Evolutionary conservation across 257 asterid genomes (phyloP).

Genomic region (Plantago ovata): DNA sequence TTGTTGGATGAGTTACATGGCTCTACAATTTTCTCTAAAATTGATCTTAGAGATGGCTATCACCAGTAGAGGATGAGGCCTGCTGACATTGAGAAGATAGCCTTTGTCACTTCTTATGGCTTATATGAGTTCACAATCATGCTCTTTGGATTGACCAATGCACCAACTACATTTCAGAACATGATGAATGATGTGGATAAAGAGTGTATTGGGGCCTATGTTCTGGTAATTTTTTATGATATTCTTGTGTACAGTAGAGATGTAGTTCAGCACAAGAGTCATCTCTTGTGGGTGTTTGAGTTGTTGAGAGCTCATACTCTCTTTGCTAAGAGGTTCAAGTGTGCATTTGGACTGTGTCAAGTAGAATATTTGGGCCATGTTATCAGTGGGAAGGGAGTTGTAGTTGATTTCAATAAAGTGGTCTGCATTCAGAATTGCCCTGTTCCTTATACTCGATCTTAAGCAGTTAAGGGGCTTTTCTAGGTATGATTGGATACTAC

Average conservation of each 20-base stretch:
- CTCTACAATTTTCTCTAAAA: neutral
- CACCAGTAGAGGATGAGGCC: no score
- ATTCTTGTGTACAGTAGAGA: neutral
- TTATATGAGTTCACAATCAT: no score
- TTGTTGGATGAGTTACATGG: slow-evolving; percentile 5
- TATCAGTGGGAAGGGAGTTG: neutral
- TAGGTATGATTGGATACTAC: neutral
- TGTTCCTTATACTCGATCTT: neutral
- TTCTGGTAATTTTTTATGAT: neutral
- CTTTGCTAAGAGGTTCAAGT: neutral
- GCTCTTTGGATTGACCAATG: no score
- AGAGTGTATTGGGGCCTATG: neutral
- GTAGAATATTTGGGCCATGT: slow-evolving; percentile 3
- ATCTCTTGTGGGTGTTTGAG: neutral
- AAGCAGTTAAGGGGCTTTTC: neutral
- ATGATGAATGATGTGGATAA: neutral
- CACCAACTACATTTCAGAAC: no score
- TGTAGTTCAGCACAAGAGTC: neutral
- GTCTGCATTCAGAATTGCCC: neutral
- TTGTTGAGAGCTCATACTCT: neutral
- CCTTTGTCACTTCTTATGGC: neutral
- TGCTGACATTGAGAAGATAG: neutral
- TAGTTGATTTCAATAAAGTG: neutral
- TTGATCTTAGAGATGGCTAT: no score
- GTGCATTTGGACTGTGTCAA: neutral